Base-by-base conservation (phyloP, 306 rosid species). In the Begonia masoniana region DNA sequence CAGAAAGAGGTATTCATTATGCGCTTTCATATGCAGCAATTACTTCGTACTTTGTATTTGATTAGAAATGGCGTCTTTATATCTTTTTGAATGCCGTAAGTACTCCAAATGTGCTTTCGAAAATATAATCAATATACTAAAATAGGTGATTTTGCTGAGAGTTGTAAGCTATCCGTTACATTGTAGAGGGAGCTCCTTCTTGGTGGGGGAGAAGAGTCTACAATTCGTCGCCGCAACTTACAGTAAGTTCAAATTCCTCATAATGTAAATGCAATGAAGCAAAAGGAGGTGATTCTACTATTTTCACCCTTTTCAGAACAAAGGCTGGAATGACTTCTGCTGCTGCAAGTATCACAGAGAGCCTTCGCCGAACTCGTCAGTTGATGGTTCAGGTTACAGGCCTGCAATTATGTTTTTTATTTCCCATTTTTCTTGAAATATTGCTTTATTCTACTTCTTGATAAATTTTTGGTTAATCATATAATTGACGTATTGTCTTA, bases 271-370 rank as follows among this genome's bases (percentile, higher is more conserved):
- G 4, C 31, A 51, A 10, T 51, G 39, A 45, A n/a, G 15, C 13
- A 0, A 45, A 45, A 47, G 10, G 45, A 51, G 10, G 10, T 10
- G 10, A 47, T 43, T 13, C 19, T 9, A 12, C 19, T 9, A 12
- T 49, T 60, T 21, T 35, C 42, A 26, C 10, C 43, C 50, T 21
- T 63, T 76, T 47, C 71, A 85, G 97, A 79, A 85, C 94, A 63
- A 85, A 83, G 64, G 92, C 84, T 52, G 92, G 96, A 58, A 85
- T 91, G 94, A 85, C 94, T 46, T 83, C 96, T 61, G 96, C 97
- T 6, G 86, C 88, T 46, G 97, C 85, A 64, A 83, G 94, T 84
- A 85, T 91, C 58, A 91, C 96, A 0, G 94, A 83, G 43, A 91
- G 92, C 86, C 96, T 85, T 45, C 87, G 94, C 10, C 85, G 94